Evolutionary conservation across 768 basidiomycete species (phyloP), one percentile per base, ranked within the genome.

Genomic region (Macrolepiota dolichaula): DNA sequence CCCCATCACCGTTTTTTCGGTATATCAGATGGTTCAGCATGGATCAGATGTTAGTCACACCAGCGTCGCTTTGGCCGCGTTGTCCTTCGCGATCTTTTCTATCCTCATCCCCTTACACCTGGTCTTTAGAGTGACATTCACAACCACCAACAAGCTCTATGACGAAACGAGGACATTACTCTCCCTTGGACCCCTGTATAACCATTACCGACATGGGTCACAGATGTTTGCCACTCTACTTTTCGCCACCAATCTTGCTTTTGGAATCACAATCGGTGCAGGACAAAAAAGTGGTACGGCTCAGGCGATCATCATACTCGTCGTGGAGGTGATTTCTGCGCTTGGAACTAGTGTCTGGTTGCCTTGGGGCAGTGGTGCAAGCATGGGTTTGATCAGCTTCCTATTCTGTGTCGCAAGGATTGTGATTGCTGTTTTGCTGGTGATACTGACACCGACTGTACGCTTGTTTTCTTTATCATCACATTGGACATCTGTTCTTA

Each of bases 371-470:
- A 90, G 90, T 56, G 94, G 96, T 1, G 94, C 96, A 1, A 92
- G 94, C 63, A 98, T 98, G 97, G 96, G 96, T 13, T 80, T 95
- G 37, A 88, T 96, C 61, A 94, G 92, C 71, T 98, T 98, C 79
- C 77, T 97, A 68, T 89, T 96, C 67, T 94, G 93, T 61, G 91
- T 96, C 4, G 87, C 91, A 22, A 81, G 96, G 65, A 96, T 97
- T 67, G 87, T 95, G 27, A 84, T 94, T 24, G 91, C 92, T 2
- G 94, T 98, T 13, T 74, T 99, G 36, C 78, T 98, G 50, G 91
- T 99, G 66, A 92, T 98, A 64, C 75, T 99, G 53, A 89, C 91
- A 15, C 92, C 94, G 27, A 85, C 89, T 63, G 96, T 98, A 72
- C 73, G 92, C 13, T 22, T 0, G 25, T 71, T 24, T 47, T 40